Base-by-base conservation (phyloP, 2,329 filamentous ascomycete species). In the Grosmannia penicillata region DNA sequence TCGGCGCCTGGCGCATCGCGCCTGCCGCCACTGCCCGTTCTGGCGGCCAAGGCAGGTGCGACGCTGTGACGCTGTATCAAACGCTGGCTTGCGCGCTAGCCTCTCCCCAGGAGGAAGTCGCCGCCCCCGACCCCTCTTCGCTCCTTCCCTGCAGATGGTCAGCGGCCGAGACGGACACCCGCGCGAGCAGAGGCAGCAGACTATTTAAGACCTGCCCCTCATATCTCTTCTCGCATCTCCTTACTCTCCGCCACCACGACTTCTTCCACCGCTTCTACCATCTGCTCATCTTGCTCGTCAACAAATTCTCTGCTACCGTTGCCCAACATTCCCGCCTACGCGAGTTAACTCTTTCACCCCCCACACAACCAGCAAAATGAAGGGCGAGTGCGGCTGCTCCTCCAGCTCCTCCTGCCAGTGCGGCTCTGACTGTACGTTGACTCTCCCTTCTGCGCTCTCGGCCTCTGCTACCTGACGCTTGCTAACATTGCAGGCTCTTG, bases 341-440 rank as follows among this genome's bases (percentile, higher is more conserved):
- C 45, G 38, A 45, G 45, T 47, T 47, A 47, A 47, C 9, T 25
- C 14, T 23, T 14, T 17, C 21, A 29, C 36, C 23, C 39, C 18
- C 27, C 18, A 39, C 28, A 13, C 40, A 39, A 37, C 46, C 39
- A 40, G 49, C 53, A 57, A 50, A 39, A 57, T 57, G 55, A 56
- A 56, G 53, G 53, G 53, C 45, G 54, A 57, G 46, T 57, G 55
- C 48, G 54, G 54, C 54, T 57, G 55, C 53, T 56, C 54, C 39
- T 51, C 51, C 45, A 38, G 47, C 47, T 53, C 52, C 33, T 49
- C 48, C 51, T 57, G 55, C 56, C 56, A 46, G 53, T 51, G 39
- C 41, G 41, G 44, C 38, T 40, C 44, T 36, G 31, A 27, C 43
- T 47, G 46, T 47, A 44, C 32, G 42, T 44, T 10, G 27, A 33